Evolutionary conservation across 768 basidiomycete genomes (phyloP).

Genomic region (Candolleomyces aberdarensis): DNA sequence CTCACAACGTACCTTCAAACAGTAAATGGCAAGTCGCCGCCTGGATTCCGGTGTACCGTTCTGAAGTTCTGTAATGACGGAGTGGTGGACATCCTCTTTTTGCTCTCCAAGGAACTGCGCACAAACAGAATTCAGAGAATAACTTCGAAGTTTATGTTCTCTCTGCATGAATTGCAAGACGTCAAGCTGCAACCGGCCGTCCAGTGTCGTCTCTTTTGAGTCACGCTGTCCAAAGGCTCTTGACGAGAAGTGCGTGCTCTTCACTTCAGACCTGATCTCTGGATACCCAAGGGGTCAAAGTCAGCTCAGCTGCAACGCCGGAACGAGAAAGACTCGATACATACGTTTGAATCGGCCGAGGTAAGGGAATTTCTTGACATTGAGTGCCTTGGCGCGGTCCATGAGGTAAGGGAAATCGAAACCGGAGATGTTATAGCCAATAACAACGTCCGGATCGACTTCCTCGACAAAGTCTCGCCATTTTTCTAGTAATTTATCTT

Average conservation of each 20-base stretch:
- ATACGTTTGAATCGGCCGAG: slow-evolving; percentile 76
- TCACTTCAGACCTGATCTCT: slow-evolving; percentile 78
- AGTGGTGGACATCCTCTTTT: slow-evolving; percentile 98
- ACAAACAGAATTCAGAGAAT: slow-evolving; percentile 97
- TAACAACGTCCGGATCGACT: slow-evolving; percentile 93
- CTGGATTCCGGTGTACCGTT: slow-evolving; percentile 94
- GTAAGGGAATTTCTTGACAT: slow-evolving; percentile 62
- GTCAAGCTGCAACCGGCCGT: slow-evolving; percentile 94
- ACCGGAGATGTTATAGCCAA: slow-evolving; percentile 91
- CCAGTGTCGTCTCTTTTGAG: slow-evolving; percentile 88
- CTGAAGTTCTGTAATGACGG: slow-evolving; percentile 96
- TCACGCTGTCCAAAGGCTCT: slow-evolving; percentile 97
- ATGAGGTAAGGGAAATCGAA: slow-evolving; percentile 98
- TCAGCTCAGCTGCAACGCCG: background rate
- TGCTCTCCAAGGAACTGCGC: slow-evolving; percentile 97
- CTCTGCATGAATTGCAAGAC: slow-evolving; percentile 97
- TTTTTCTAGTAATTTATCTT: slow-evolving; percentile 66
- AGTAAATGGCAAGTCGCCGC: slow-evolving; percentile 93
- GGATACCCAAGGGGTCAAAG: slow-evolving; percentile 7
- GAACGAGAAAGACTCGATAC: slow-evolving; percentile 9
- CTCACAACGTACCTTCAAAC: slow-evolving; percentile 69
- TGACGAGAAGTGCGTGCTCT: slow-evolving; percentile 96
- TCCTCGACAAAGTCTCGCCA: slow-evolving; percentile 90
- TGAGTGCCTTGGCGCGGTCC: slow-evolving; percentile 85
- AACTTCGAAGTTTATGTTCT: slow-evolving; percentile 95